phyloP scores from a whole-genome alignment of 176 grass and related monocot species.

The Elaeis guineensis region DNA sequence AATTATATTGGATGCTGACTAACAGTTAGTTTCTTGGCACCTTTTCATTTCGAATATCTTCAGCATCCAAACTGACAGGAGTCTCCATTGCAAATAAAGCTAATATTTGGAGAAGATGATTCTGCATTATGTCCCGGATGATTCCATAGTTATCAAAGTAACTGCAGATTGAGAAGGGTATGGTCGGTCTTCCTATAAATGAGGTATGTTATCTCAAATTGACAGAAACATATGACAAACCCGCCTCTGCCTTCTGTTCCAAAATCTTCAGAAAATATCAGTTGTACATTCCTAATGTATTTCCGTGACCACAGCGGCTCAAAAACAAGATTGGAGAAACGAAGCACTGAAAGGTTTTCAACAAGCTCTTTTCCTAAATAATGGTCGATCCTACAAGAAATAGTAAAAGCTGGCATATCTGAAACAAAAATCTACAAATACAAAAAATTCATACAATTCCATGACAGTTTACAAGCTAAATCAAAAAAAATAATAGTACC shows the following conservation, averaged over 20 bases:
- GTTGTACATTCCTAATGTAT: slow-evolving; percentile 86
- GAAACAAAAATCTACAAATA: slow-evolving; percentile 18
- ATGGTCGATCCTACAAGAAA: slow-evolving; percentile 66
- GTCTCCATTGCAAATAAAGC: slow-evolving; percentile 98
- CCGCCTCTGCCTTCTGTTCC: slow-evolving; percentile 88
- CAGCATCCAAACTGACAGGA: slow-evolving; percentile 76
- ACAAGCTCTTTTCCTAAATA: slow-evolving; percentile 97
- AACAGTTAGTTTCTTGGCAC: slow-evolving; percentile 10
- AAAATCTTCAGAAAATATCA: slow-evolving; percentile 93
- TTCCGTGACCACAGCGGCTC: slow-evolving; percentile 86
- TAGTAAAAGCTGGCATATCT: slow-evolving; percentile 18
- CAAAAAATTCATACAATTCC: no score
- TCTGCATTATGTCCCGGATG: slow-evolving; percentile 98
- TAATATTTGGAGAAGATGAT: slow-evolving; percentile 88
- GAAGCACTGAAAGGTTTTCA: slow-evolving; percentile 93
- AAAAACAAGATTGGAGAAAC: slow-evolving; percentile 95
- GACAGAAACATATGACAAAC: slow-evolving; percentile 30
- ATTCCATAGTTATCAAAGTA: slow-evolving; percentile 94
- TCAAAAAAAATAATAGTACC: no score
- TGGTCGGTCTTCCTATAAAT: no score
- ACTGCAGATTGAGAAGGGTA: slow-evolving; percentile 24
- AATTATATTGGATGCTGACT: not conserved
- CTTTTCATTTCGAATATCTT: slow-evolving; percentile 98
- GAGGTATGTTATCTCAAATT: no score
- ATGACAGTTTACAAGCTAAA: no score